Percentiles rank a stretch among this genome's conserved stretches.
These are phyloP conservation scores for Cucumis sativus DNA, from an alignment of 306 rosid genomes.

Conservation along the genomic window DNA sequence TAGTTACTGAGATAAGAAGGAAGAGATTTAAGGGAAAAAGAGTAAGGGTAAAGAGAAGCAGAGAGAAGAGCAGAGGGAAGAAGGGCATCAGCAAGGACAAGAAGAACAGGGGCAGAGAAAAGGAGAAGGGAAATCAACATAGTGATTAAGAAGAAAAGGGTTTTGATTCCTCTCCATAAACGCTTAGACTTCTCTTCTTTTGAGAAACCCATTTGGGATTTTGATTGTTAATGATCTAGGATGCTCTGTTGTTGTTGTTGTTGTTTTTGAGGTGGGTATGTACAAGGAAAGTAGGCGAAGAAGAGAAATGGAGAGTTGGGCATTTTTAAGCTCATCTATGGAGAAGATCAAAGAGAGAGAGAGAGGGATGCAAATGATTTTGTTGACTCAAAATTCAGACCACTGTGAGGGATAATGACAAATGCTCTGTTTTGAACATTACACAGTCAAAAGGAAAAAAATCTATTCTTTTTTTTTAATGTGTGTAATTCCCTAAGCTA, in stretches of 20 bases:
- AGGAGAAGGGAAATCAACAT: slow-evolving; percentile 71
- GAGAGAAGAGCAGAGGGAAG: slow-evolving; percentile 38
- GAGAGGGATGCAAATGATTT: neutral
- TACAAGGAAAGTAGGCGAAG: neutral
- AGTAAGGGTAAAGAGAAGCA: slow-evolving; percentile 31
- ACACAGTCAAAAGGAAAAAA: slow-evolving; percentile 22
- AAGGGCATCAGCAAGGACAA: slow-evolving; percentile 58
- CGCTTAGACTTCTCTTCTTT: slow-evolving; percentile 67
- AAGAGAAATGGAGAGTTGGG: neutral
- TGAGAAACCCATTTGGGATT: slow-evolving; percentile 49
- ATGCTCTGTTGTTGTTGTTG: neutral
- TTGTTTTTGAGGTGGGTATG: neutral
- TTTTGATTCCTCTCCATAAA: slow-evolving; percentile 54
- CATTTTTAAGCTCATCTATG: neutral
- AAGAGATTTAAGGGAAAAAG: slow-evolving; percentile 32
- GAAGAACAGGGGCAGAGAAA: slow-evolving; percentile 71
- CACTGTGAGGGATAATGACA: slow-evolving; percentile 15
- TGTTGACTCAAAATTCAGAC: neutral
- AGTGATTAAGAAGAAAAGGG: slow-evolving; percentile 65
- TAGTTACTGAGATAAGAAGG: slow-evolving; percentile 58
- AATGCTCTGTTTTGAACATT: slow-evolving; percentile 18
- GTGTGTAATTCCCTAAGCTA: slow-evolving; percentile 8
- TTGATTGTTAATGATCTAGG: neutral
- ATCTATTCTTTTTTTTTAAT: neutral
- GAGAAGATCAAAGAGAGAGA: neutral